Percentiles rank a stretch among this genome's conserved stretches.
Evolutionary conservation across 257 asterid genomes (phyloP).

Genomic region (Cynanchum wilfordii): DNA sequence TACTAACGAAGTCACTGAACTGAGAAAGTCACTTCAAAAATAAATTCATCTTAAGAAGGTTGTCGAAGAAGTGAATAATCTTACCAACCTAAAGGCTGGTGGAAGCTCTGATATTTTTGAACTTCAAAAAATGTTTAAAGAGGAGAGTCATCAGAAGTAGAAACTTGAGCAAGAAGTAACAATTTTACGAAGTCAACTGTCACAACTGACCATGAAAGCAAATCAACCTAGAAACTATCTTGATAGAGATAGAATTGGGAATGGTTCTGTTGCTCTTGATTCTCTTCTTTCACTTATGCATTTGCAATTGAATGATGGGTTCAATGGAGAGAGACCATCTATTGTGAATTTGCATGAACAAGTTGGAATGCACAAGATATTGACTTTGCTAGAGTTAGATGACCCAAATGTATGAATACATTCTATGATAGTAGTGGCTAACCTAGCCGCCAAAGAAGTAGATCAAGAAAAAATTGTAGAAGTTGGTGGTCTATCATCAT

Average conservation of each 20-base stretch:
- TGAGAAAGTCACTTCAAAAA: slow-evolving; percentile 64
- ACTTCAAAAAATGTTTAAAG: slow-evolving; percentile 69
- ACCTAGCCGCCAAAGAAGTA: slow-evolving; percentile 98
- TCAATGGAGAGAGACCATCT: slow-evolving; percentile 70
- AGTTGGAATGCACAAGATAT: slow-evolving; percentile 96
- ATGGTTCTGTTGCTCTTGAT: slow-evolving; percentile 52
- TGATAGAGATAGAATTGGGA: slow-evolving; percentile 56
- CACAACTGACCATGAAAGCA: slow-evolving; percentile 63
- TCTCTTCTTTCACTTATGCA: slow-evolving; percentile 52
- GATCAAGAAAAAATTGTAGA: slow-evolving; percentile 95
- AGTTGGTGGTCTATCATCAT: slow-evolving; percentile 96
- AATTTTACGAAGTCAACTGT: slow-evolving; percentile 62
- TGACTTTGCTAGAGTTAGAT: slow-evolving; percentile 88
- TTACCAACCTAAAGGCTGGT: slow-evolving; percentile 62
- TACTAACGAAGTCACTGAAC: slow-evolving; percentile 54
- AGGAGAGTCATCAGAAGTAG: slow-evolving; percentile 72
- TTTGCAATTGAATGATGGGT: slow-evolving; percentile 58
- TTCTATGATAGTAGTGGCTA: slow-evolving; percentile 98
- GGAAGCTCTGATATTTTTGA: slow-evolving; percentile 47
- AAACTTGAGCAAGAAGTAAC: slow-evolving; percentile 92
- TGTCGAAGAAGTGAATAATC: slow-evolving; percentile 69
- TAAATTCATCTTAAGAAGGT: slow-evolving; percentile 64
- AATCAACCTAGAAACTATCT: slow-evolving; percentile 52
- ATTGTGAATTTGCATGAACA: slow-evolving; percentile 92
- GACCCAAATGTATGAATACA: slow-evolving; percentile 88